A percentile compares a stretch with the other conserved stretches of the same genome.
Evolutionary conservation across 2,329 filamentous ascomycete species (phyloP).

Genomic region (Xylariaceae sp.): DNA sequence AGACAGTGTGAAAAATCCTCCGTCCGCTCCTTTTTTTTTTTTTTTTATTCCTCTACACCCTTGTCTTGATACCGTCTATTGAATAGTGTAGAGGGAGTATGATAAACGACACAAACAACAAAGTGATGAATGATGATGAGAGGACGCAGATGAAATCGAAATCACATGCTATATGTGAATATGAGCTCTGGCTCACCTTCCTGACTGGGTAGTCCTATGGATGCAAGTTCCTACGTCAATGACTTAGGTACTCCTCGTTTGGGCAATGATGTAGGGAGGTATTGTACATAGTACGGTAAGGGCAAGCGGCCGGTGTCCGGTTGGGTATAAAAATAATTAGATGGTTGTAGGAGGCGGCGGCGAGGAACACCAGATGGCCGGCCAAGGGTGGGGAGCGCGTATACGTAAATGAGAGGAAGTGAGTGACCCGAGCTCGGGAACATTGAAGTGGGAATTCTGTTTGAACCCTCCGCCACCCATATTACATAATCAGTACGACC

Average conservation of each 20-base stretch:
- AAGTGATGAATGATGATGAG: slow-evolving; percentile 5
- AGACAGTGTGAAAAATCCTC: slow-evolving; percentile 9
- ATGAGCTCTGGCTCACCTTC: slow-evolving; percentile 38
- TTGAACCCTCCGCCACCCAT: not conserved
- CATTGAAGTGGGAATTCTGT: not conserved
- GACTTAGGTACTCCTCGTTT: not conserved
- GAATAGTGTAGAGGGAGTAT: not conserved
- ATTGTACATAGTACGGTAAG: not conserved
- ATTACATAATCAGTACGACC: not conserved
- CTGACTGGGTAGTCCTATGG: slow-evolving; percentile 22
- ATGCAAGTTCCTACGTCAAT: slow-evolving; percentile 5
- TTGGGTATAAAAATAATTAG: not conserved
- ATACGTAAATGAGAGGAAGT: not conserved
- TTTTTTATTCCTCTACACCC: slow-evolving; percentile 50
- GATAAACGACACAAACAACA: not conserved
- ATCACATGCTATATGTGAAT: slow-evolving; percentile 27
- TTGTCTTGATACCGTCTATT: slow-evolving; percentile 38
- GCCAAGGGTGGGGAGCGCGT: not conserved
- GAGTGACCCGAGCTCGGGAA: not conserved
- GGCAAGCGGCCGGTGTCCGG: not conserved
- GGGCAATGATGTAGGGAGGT: not conserved
- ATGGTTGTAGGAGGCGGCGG: not conserved
- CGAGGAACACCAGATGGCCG: not conserved
- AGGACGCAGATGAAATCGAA: slow-evolving; percentile 3
- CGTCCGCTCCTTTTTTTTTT: slow-evolving; percentile 36